phyloP scores from a whole-genome alignment of 768 basidiomycete genomes.

The Psilocybe cubensis region DNA sequence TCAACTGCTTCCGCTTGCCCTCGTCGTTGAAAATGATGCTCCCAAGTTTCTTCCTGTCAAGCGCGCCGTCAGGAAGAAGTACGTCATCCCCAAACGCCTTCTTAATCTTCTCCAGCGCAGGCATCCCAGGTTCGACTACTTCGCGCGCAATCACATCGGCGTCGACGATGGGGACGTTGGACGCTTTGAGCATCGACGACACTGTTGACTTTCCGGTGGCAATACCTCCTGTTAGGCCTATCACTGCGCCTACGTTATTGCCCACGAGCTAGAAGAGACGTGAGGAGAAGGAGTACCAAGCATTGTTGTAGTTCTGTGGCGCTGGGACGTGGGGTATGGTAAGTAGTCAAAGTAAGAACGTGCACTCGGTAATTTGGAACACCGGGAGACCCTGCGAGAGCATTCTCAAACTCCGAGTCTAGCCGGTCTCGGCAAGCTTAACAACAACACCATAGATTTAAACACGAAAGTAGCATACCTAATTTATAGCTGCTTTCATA shows the following conservation, averaged over 20 bases:
- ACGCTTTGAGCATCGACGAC: slow-evolving; percentile 67
- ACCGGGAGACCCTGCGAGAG: too few relatives aligned
- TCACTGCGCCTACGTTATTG: slow-evolving; percentile 52
- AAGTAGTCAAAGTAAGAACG: too few relatives aligned
- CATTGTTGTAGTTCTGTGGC: too few relatives aligned
- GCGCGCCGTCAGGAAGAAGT: slow-evolving; percentile 65
- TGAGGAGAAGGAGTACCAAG: not conserved
- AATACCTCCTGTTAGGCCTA: slow-evolving; percentile 96
- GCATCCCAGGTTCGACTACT: slow-evolving; percentile 85
- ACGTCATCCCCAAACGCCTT: slow-evolving; percentile 72
- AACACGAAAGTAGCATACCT: too few relatives aligned
- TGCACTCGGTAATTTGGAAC: too few relatives aligned
- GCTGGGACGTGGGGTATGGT: too few relatives aligned
- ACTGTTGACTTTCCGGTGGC: slow-evolving; percentile 97
- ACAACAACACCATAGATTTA: too few relatives aligned
- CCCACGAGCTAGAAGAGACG: not conserved
- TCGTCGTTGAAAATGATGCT: slow-evolving; percentile 83
- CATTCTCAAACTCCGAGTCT: too few relatives aligned
- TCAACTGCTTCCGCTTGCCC: slow-evolving; percentile 70
- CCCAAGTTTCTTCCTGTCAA: slow-evolving; percentile 86
- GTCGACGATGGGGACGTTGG: slow-evolving; percentile 84
- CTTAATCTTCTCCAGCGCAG: slow-evolving; percentile 68
- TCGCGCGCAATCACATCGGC: slow-evolving; percentile 88
- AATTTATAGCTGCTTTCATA: too few relatives aligned
- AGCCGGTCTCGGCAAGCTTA: too few relatives aligned